phyloP scores from a whole-genome alignment of 176 grass and related monocot genomes.

The Aegilops bicornis region DNA sequence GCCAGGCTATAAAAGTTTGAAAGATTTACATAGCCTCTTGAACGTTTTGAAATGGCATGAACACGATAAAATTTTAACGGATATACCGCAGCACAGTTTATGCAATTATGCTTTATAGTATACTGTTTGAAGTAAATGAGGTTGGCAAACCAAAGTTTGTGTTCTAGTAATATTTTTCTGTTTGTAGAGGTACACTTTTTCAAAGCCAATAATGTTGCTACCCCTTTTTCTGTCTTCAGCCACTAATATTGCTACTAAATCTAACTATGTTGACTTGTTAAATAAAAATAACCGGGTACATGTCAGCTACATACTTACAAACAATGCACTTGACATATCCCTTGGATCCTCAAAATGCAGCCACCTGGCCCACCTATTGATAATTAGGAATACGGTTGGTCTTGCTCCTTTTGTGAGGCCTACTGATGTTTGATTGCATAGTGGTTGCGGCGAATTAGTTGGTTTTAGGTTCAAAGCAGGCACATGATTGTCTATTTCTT shows the following conservation, averaged over 20 bases:
- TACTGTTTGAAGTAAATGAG: neutral
- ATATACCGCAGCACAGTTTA: neutral
- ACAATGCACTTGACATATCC: neutral
- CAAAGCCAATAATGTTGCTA: no score
- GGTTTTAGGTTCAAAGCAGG: neutral
- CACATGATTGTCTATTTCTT: neutral
- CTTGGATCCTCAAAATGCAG: neutral
- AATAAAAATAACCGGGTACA: neutral
- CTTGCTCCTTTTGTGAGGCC: neutral
- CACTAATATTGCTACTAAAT: neutral
- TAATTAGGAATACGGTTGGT: neutral
- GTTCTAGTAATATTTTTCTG: no score
- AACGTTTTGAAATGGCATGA: neutral
- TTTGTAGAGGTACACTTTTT: no score
- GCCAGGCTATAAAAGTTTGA: neutral
- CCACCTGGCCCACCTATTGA: neutral
- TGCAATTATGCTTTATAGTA: neutral
- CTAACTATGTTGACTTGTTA: neutral
- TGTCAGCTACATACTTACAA: no score
- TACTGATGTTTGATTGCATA: neutral
- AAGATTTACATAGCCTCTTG: neutral
- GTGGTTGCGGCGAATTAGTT: neutral
- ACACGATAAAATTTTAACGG: neutral
- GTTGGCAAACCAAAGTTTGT: neutral
- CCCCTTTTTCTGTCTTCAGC: neutral